phyloP scores from a whole-genome alignment of 2,329 filamentous ascomycete genomes.

The Xylaria sp. region DNA sequence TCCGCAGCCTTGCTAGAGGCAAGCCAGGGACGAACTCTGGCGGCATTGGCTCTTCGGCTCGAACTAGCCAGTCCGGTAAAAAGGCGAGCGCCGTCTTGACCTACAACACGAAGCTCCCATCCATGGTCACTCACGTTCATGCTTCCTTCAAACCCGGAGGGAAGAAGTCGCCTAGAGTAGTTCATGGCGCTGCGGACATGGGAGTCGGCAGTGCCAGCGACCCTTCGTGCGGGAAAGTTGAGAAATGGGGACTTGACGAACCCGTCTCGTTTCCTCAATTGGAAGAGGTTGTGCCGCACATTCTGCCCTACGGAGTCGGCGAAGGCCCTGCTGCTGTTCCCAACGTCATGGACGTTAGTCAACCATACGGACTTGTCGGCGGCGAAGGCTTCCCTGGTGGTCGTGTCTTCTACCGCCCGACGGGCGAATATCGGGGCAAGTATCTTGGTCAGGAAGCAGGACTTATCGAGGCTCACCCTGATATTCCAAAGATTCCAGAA shows the following conservation, averaged over 20 bases:
- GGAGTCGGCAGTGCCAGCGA: slow-evolving; percentile 82
- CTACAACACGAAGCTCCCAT: slow-evolving; percentile 82
- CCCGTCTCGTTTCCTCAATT: slow-evolving; percentile 76
- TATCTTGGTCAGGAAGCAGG: slow-evolving; percentile 68
- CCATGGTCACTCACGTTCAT: slow-evolving; percentile 78
- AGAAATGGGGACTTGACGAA: slow-evolving; percentile 81
- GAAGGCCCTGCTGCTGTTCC: slow-evolving; percentile 77
- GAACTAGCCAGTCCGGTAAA: slow-evolving; percentile 58
- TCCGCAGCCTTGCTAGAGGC: slow-evolving; percentile 79
- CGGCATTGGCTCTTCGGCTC: slow-evolving; percentile 55
- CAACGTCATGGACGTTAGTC: slow-evolving; percentile 90
- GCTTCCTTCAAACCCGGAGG: slow-evolving; percentile 70
- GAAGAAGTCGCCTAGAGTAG: slow-evolving; percentile 75
- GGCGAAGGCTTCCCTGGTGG: slow-evolving; percentile 88
- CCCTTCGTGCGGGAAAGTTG: slow-evolving; percentile 73
- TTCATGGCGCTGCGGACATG: slow-evolving; percentile 81
- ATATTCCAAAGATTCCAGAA: slow-evolving; percentile 76
- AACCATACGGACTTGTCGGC: slow-evolving; percentile 78
- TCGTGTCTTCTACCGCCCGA: slow-evolving; percentile 74
- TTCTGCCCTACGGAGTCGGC: slow-evolving; percentile 76
- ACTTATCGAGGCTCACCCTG: slow-evolving; percentile 64
- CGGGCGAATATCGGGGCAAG: slow-evolving; percentile 74
- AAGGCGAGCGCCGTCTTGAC: slow-evolving; percentile 76
- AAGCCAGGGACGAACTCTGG: slow-evolving; percentile 67
- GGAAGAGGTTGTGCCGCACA: slow-evolving; percentile 72